These are phyloP conservation scores for Phytophthora podocarpi DNA, from an alignment of 352 stramenopile genomes.

Conservation along the genomic window DNA sequence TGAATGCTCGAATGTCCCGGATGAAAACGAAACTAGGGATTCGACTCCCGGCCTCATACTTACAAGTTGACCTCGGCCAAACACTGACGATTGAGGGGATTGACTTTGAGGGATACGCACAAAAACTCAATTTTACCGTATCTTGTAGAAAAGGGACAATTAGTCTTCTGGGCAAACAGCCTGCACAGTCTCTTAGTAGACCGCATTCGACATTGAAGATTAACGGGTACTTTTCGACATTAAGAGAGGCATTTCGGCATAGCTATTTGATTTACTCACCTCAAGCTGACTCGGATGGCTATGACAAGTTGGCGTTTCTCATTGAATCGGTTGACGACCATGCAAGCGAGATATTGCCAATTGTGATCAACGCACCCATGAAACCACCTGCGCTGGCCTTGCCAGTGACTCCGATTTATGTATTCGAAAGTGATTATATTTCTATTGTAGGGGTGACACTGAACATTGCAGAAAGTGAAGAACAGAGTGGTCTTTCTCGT, in stretches of 20 bases:
- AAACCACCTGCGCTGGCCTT: slow-evolving; percentile 9
- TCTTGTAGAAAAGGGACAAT: slow-evolving; percentile 11
- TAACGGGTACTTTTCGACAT: slow-evolving; percentile 8
- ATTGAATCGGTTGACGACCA: slow-evolving; percentile 16
- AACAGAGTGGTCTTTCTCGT: not conserved
- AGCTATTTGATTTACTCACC: slow-evolving; percentile 17
- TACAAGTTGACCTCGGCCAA: slow-evolving; percentile 10
- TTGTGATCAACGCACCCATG: slow-evolving; percentile 16
- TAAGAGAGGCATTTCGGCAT: slow-evolving; percentile 2
- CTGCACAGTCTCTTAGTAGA: not conserved
- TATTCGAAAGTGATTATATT: slow-evolving; percentile 7
- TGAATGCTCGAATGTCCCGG: not conserved
- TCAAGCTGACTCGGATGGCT: slow-evolving; percentile 3
- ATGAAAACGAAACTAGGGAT: slow-evolving; percentile 18
- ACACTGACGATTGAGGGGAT: slow-evolving; percentile 12
- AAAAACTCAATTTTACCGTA: slow-evolving; percentile 11
- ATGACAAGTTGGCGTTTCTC: slow-evolving; percentile 18
- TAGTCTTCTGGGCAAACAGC: slow-evolving; percentile 3
- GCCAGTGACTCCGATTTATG: slow-evolving; percentile 10
- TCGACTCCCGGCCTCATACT: slow-evolving; percentile 17
- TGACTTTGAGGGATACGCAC: slow-evolving; percentile 16
- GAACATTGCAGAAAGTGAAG: not conserved
- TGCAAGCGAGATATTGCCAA: slow-evolving; percentile 8
- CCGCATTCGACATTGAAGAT: slow-evolving; percentile 2
- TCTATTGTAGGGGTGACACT: slow-evolving; percentile 2